Evolutionary conservation across 306 rosid species (phyloP).

Genomic region (Gynostemma pentaphyllum): DNA sequence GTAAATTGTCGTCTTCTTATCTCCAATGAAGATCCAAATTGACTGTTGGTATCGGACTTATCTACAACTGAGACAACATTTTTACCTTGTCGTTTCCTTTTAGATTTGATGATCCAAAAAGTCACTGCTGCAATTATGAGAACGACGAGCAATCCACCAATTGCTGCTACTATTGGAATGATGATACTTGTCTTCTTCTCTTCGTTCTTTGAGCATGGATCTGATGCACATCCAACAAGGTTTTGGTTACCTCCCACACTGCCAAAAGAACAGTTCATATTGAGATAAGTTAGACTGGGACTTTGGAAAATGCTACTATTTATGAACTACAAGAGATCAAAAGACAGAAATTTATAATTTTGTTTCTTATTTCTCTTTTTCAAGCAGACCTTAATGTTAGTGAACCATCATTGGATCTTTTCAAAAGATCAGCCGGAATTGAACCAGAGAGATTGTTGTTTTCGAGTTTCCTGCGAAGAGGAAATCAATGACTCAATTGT

Average conservation of each 20-base stretch:
- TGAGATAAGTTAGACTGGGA: background rate
- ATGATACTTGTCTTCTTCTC: slow-evolving; percentile 1
- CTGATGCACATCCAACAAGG: slow-evolving; percentile 19
- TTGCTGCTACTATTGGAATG: slow-evolving; percentile 6
- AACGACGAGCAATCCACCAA: slow-evolving; percentile 1
- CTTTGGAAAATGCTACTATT: background rate
- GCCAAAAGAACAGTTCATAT: background rate
- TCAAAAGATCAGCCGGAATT: slow-evolving; percentile 22
- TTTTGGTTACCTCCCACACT: slow-evolving; percentile 26
- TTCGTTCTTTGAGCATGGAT: slow-evolving; percentile 22
- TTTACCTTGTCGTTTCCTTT: slow-evolving; percentile 3
- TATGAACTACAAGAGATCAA: background rate
- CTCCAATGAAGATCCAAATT: slow-evolving; percentile 12
- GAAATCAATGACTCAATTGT: slow-evolving; percentile 9
- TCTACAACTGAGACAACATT: background rate
- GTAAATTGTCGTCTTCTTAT: slow-evolving; percentile 23
- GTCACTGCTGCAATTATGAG: background rate
- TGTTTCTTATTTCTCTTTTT: background rate
- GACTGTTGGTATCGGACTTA: background rate
- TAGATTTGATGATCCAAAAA: slow-evolving; percentile 7
- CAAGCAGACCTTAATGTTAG: slow-evolving; percentile 27
- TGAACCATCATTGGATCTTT: slow-evolving; percentile 21
- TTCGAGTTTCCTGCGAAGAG: slow-evolving; percentile 21
- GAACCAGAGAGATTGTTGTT: slow-evolving; percentile 33
- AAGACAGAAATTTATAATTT: background rate